Base-by-base conservation (phyloP, 331 rosid genomes). In the Cydonia oblonga region DNA sequence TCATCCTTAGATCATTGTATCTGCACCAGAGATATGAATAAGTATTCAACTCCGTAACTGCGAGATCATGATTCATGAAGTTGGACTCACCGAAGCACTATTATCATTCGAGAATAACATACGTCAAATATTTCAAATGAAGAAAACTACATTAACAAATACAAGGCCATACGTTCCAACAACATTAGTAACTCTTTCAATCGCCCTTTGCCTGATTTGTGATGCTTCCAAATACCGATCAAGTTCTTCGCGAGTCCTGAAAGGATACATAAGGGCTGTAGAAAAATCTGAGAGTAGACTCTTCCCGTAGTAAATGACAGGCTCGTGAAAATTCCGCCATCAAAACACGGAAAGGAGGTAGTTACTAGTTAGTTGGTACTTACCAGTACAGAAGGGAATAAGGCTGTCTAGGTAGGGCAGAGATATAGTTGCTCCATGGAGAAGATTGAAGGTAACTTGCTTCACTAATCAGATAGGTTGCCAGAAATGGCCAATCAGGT, bases 151-250 rank as follows among this genome's bases (percentile, higher is more conserved):
- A 75, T 53, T 49, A 53, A 81, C 23, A 72, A 77, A 71, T 35
- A 66, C 69, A 71, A 46, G 54, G 38, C 26, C 98, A 26, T 93
- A 89, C 97, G 97, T 93, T 87, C 96, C 98, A 81, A 90, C 77
- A 63, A 93, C 97, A 89, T 90, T 86, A 35, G 88, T 86, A 64
- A 88, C 83, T 85, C 96, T 86, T 78, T 90, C 97, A 56, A 87
- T 85, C 40, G 97, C 98, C 81, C 97, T 75, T 75, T 90, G 95
- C 84, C 96, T 84, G 71, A 90, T 93, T 71, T 85, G 95, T 2
- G 98, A 93, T 80, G 98, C 98, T 83, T 93, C 95, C 88, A 93
- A 84, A 76, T 90, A 93, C 19, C 95, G 89, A 85, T 93, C 98
- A 51, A 93, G 96, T 68, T 93, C 98, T 51, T 84, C 92, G 1